A percentile compares a stretch with the other conserved stretches of the same genome.
Evolutionary conservation across 345 rosid species (phyloP).

Genomic region (Boechera divaricarpa): DNA sequence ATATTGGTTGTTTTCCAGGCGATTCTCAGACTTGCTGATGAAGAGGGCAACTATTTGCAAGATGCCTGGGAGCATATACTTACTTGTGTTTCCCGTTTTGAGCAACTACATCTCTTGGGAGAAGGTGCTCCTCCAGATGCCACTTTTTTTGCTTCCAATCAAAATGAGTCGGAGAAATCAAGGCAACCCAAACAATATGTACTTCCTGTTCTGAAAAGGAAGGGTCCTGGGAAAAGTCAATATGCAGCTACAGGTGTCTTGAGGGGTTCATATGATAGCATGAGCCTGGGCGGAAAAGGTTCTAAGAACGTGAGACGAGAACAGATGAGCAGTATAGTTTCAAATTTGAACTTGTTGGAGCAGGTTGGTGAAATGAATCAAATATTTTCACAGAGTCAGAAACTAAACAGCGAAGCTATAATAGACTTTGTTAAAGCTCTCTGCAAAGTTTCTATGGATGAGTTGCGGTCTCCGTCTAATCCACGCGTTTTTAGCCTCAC

Average conservation of each 20-base stretch:
- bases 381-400: slow-evolving; percentile 92
- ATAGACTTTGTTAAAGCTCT: slow-evolving; percentile 96
- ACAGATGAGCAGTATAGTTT: slow-evolving; percentile 71
- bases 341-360: slow-evolving; percentile 82
- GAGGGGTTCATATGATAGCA: slow-evolving; percentile 88
- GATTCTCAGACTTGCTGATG: slow-evolving; percentile 78
- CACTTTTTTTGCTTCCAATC: slow-evolving; percentile 61
- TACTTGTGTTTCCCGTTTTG: slow-evolving; percentile 91
- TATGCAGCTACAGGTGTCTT: slow-evolving; percentile 87
- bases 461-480: slow-evolving; percentile 89
- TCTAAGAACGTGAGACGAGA: slow-evolving; percentile 67
- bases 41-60: slow-evolving; percentile 86
- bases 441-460: slow-evolving; percentile 98
- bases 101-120: slow-evolving; percentile 87
- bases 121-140: slow-evolving; percentile 86
- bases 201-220: slow-evolving; percentile 70
- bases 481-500: slow-evolving; percentile 98
- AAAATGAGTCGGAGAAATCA: slow-evolving; percentile 53
- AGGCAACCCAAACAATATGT: slow-evolving; percentile 56
- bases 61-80: slow-evolving; percentile 94
- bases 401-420: slow-evolving; percentile 95
- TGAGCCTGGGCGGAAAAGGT: slow-evolving; percentile 62
- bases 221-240: slow-evolving; percentile 68
- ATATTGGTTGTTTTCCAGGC: slow-evolving; percentile 56
- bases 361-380: slow-evolving; percentile 99